Evolutionary conservation across 2,329 filamentous ascomycete genomes (phyloP).

Genomic region (Cadophora luteo-olivacea): DNA sequence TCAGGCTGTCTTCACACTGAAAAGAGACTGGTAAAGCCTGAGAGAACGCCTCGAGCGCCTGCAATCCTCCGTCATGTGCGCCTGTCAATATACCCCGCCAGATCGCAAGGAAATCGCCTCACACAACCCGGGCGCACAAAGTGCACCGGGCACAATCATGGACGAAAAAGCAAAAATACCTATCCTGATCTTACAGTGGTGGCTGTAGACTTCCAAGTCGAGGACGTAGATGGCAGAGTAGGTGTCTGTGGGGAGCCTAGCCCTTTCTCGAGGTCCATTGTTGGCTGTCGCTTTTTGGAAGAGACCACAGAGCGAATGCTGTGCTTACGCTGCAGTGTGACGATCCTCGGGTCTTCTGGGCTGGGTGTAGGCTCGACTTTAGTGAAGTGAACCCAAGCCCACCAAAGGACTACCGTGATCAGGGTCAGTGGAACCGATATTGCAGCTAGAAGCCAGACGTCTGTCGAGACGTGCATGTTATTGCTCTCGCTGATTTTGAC

Average conservation of each 20-base stretch:
- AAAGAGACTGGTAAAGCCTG: background rate
- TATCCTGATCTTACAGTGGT: background rate
- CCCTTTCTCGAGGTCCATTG: background rate
- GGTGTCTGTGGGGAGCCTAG: background rate
- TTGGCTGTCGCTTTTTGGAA: background rate
- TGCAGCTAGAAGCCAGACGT: slow-evolving; percentile 35
- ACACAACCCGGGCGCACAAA: background rate
- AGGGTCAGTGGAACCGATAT: slow-evolving; percentile 34
- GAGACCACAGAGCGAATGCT: background rate
- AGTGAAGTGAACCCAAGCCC: slow-evolving; percentile 32
- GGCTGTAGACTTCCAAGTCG: background rate
- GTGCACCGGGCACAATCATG: background rate
- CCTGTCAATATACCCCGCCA: background rate
- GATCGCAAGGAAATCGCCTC: background rate
- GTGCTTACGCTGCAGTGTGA: slow-evolving; percentile 14
- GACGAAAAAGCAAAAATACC: background rate
- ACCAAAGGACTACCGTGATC: slow-evolving; percentile 35
- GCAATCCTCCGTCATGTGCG: background rate
- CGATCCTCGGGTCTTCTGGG: slow-evolving; percentile 6
- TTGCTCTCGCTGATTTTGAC: slow-evolving; percentile 30
- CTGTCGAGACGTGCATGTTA: slow-evolving; percentile 27
- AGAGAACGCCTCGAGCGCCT: background rate
- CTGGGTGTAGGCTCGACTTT: slow-evolving; percentile 10
- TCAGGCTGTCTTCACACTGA: background rate
- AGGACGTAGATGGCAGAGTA: background rate